A percentile compares a stretch with the other conserved stretches of the same genome.
Conservation (phyloP, 1,284 basidiomycete genomes). For the Macrocystidia cucumis region DNA sequence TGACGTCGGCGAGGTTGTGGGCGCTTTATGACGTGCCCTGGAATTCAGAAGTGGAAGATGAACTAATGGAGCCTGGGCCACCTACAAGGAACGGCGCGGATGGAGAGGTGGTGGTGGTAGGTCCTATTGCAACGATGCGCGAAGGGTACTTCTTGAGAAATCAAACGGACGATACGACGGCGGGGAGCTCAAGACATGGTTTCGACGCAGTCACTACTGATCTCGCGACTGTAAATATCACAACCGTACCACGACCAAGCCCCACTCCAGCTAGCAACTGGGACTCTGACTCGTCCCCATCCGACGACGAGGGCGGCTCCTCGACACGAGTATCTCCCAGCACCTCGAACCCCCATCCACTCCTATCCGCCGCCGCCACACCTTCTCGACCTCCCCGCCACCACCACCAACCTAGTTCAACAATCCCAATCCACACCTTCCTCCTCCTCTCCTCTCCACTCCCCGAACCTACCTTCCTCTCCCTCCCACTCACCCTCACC, state of each 20-base stretch:
- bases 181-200: background rate
- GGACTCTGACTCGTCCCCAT: slow-evolving; percentile 28
- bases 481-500: slow-evolving; percentile 52
- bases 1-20: slow-evolving; percentile 38
- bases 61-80: no score
- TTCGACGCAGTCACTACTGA: no score
- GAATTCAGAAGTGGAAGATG: no score
- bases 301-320: no score
- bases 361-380: slow-evolving; percentile 24
- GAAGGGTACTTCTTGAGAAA: slow-evolving; percentile 32
- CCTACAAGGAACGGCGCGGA: slow-evolving; percentile 41
- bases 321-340: slow-evolving; percentile 26
- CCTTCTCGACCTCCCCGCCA: slow-evolving; percentile 47
- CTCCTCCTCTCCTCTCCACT: slow-evolving; percentile 7
- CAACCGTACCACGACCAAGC: no score
- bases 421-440: background rate
- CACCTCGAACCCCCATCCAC: slow-evolving; percentile 32
- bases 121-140: slow-evolving; percentile 37
- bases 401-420: no score
- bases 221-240: no score
- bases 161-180: background rate
- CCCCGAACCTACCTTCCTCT: slow-evolving; percentile 23
- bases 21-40: no score
- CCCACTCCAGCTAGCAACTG: slow-evolving; percentile 19
- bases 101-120: slow-evolving; percentile 56